Conservation (phyloP, 2,329 filamentous ascomycete species). For the Neonectria magnoliae region DNA sequence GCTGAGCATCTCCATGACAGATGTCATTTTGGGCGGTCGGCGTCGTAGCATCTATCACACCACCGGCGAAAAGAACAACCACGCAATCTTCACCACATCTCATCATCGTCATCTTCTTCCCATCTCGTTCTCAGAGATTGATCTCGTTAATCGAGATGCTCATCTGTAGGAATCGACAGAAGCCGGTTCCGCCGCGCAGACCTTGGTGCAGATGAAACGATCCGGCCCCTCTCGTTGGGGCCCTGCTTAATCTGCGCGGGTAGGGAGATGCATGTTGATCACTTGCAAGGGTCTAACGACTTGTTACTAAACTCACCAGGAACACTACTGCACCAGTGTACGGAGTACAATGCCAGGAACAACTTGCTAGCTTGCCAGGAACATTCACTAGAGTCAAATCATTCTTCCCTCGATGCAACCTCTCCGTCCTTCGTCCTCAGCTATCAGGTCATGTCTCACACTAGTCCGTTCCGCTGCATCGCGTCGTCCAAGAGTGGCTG, state of each 20-base stretch:
- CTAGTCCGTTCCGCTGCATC: background rate
- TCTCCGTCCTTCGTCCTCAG: background rate
- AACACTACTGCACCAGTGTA: background rate
- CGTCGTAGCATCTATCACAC: background rate
- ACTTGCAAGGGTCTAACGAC: background rate
- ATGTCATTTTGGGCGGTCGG: background rate
- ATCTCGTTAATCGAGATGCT: constrained; percentile 17
- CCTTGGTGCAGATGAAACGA: constrained; percentile 16
- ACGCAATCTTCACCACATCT: background rate
- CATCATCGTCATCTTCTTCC: background rate
- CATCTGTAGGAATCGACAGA: constrained; percentile 5
- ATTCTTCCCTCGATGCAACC: background rate
- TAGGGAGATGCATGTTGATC: constrained; percentile 6
- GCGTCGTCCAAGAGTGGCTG: background rate
- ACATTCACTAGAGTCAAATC: background rate
- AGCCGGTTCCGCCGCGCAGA: constrained; percentile 6
- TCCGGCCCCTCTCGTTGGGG: constrained; percentile 4
- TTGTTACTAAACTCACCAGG: background rate
- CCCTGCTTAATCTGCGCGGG: background rate
- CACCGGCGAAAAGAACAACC: background rate
- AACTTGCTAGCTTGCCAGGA: background rate
- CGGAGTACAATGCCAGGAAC: background rate
- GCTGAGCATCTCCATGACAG: too few species aligned
- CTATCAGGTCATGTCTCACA: background rate
- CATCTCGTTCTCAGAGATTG: background rate